phyloP scores from a whole-genome alignment of 1,139 yeast genomes.

The Tardiomyces digboiensis region DNA sequence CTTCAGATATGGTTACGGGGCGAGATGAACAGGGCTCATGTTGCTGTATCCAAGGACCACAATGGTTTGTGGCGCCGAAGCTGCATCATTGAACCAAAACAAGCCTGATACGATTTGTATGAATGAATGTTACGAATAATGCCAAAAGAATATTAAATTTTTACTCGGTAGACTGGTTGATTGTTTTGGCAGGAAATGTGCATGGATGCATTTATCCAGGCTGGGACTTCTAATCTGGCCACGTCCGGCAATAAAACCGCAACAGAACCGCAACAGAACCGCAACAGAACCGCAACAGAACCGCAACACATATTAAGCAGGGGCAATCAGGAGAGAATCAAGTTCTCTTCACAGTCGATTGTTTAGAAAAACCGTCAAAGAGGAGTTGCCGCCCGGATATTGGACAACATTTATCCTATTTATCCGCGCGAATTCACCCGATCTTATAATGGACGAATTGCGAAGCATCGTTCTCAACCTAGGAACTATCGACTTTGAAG shows the following conservation, averaged over 20 bases:
- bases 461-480: conserved; percentile 26
- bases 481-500: conserved; percentile 53
- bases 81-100: conserved; percentile 26
- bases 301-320: no score
- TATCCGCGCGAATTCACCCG: not conserved
- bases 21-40: conserved; percentile 26
- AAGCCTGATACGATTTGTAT: conserved; percentile 2
- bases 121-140: not conserved
- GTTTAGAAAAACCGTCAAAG: no score
- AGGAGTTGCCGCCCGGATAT: no score
- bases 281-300: no score
- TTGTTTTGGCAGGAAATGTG: no score
- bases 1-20: conserved; percentile 26
- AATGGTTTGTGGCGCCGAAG: conserved; percentile 30
- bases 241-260: no score
- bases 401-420: not conserved
- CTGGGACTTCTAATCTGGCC: no score
- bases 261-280: not conserved
- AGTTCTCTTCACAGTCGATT: no score
- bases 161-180: no score
- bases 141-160: no score
- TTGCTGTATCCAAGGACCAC: conserved; percentile 20
- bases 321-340: no score
- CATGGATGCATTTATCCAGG: no score
- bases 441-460: conserved; percentile 16